phyloP scores from a whole-genome alignment of 495 filamentous ascomycete species.

The Saxophila tyrrhenica region DNA sequence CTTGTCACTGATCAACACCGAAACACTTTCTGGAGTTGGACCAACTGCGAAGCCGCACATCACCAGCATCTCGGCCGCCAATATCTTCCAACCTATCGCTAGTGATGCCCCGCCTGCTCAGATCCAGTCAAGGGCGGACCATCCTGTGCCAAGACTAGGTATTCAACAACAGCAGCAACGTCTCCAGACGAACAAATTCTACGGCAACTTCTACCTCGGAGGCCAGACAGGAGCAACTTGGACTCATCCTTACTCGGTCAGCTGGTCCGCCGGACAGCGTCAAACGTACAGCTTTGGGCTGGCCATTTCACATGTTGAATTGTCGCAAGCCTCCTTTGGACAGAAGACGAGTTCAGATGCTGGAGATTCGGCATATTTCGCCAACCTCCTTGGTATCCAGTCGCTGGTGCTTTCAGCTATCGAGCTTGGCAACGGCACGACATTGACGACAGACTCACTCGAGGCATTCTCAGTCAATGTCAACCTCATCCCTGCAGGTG shows the following conservation, averaged over 20 bases:
- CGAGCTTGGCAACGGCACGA: conserved; percentile 51
- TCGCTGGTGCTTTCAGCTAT: conserved; percentile 66
- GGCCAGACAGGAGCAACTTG: conserved; percentile 58
- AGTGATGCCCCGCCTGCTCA: conserved; percentile 26
- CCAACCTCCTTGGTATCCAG: conserved; percentile 73
- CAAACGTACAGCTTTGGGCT: conserved; percentile 62
- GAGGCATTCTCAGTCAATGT: conserved; percentile 63
- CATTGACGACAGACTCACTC: conserved; percentile 50
- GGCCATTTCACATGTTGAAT: conserved; percentile 59
- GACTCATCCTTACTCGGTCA: conserved; percentile 75
- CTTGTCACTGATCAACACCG: conserved; percentile 13
- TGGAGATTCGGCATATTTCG: conserved; percentile 44
- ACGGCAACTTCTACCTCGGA: conserved; percentile 76
- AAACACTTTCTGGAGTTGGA: conserved; percentile 21
- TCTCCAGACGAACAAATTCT: conserved; percentile 83
- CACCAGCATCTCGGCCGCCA: conserved; percentile 12
- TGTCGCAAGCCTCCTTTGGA: conserved; percentile 52
- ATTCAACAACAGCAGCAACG: conserved; percentile 38
- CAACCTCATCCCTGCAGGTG: conserved; percentile 45
- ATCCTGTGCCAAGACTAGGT: conserved; percentile 24
- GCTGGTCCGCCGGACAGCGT: conserved; percentile 63
- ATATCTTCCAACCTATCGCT: conserved; percentile 31
- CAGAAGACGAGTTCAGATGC: conserved; percentile 40
- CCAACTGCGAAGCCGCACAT: conserved; percentile 15
- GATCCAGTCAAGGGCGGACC: conserved; percentile 25